Conservation (phyloP, 768 basidiomycete genomes). For the Rhizopogon vesiculosus region DNA sequence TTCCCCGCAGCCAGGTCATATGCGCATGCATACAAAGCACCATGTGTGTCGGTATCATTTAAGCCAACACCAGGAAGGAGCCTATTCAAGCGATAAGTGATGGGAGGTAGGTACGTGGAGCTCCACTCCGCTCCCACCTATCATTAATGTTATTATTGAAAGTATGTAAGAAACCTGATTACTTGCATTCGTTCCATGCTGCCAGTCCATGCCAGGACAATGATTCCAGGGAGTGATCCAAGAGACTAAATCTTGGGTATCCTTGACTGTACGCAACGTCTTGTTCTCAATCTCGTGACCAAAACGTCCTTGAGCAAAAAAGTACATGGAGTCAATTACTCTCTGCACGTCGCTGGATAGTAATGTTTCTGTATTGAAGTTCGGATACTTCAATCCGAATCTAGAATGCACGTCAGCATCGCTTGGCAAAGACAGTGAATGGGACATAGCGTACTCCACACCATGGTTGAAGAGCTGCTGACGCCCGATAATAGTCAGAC, state of each 20-base stretch:
- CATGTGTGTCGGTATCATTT: constrained; percentile 27
- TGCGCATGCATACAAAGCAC: constrained; percentile 31
- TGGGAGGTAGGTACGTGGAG: constrained; percentile 30
- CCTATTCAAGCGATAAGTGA: constrained; percentile 28
- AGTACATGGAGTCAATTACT: constrained; percentile 34
- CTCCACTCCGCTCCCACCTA: no score
- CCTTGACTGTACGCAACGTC: constrained; percentile 24
- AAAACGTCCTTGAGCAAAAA: constrained; percentile 35
- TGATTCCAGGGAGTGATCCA: constrained; percentile 39
- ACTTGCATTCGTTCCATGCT: no score
- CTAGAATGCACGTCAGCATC: constrained; percentile 3
- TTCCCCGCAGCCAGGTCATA: constrained; percentile 27
- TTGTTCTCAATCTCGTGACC: constrained; percentile 26
- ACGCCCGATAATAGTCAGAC: constrained; percentile 33
- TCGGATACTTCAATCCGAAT: constrained; percentile 17
- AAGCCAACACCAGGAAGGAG: constrained; percentile 25
- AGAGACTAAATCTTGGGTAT: constrained; percentile 30
- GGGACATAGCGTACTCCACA: not conserved
- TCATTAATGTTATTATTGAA: no score
- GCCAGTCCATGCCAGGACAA: constrained; percentile 15
- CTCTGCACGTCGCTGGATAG: constrained; percentile 12
- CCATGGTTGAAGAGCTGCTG: constrained; percentile 32
- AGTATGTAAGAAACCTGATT: no score
- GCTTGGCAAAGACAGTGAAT: no score
- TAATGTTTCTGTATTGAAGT: constrained; percentile 10